phyloP scores from a whole-genome alignment of 108 stramenopile species.

The Hondaea fermentalgiana region DNA sequence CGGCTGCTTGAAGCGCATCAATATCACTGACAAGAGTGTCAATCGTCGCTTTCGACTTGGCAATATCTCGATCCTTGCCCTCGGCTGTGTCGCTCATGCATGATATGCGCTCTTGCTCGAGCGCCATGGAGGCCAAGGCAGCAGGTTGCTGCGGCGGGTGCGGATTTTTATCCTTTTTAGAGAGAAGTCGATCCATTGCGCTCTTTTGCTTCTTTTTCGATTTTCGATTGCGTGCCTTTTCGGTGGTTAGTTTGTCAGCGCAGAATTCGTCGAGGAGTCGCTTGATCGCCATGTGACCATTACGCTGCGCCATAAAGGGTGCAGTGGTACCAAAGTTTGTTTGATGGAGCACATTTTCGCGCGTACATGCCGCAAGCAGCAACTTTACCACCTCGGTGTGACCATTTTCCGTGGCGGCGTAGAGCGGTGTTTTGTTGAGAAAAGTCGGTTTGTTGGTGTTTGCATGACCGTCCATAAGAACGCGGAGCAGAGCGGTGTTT shows the following conservation, averaged over 20 bases:
- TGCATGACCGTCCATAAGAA: not conserved
- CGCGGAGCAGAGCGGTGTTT: not conserved
- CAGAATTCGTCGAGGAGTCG: not conserved
- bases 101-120: not conserved
- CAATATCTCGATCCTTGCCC: not conserved
- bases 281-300: not conserved
- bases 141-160: not conserved
- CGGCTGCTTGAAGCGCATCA: not conserved
- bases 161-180: not conserved
- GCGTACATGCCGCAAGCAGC: not conserved
- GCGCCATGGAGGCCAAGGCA: not conserved
- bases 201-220: not conserved
- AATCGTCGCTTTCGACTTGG: not conserved
- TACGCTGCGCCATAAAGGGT: conserved; percentile 8
- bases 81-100: not conserved
- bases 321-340: conserved; percentile 15
- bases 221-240: not conserved
- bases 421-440: conserved; percentile 2
- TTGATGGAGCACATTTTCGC: not conserved
- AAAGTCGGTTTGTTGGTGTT: conserved; percentile 2
- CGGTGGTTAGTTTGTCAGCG: not conserved
- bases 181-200: not conserved
- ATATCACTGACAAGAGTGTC: not conserved
- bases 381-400: conserved; percentile 5
- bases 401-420: not conserved